Evolutionary conservation across 768 basidiomycete species (phyloP).

Genomic region (Trametes gibbosa): DNA sequence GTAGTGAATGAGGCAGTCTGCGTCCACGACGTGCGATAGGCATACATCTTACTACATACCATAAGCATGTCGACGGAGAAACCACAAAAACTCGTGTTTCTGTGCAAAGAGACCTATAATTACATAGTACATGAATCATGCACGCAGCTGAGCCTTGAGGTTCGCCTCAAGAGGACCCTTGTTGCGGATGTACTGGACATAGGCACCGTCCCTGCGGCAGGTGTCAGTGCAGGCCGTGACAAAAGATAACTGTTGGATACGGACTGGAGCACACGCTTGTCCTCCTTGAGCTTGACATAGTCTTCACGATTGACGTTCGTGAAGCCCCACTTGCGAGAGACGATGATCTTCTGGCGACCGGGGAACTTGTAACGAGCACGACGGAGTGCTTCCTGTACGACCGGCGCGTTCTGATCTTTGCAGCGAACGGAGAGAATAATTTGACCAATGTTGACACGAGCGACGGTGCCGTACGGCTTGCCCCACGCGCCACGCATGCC

Average conservation of each 20-base stretch:
- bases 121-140: constrained; percentile 42
- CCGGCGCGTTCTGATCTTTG: constrained; percentile 82
- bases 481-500: constrained; percentile 99
- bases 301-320: constrained; percentile 91
- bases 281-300: constrained; percentile 84
- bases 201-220: constrained; percentile 91
- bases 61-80: constrained; percentile 19
- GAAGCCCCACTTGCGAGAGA: constrained; percentile 99
- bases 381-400: constrained; percentile 94
- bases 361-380: constrained; percentile 99
- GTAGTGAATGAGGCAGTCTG: constrained; percentile 67
- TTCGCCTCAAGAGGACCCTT: constrained; percentile 85
- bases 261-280: constrained; percentile 85
- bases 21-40: no score
- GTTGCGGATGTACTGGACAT: constrained; percentile 90
- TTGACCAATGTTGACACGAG: constrained; percentile 96
- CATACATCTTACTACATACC: neutral
- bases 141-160: constrained; percentile 78
- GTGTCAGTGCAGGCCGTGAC: constrained; percentile 13
- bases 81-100: constrained; percentile 12
- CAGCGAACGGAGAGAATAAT: constrained; percentile 89
- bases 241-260: constrained; percentile 51
- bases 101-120: constrained; percentile 8
- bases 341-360: constrained; percentile 96
- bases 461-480: constrained; percentile 95